These are phyloP conservation scores for Zygosaccharomyces bisporus DNA, from an alignment of 805 yeast species.

Conservation along the genomic window DNA sequence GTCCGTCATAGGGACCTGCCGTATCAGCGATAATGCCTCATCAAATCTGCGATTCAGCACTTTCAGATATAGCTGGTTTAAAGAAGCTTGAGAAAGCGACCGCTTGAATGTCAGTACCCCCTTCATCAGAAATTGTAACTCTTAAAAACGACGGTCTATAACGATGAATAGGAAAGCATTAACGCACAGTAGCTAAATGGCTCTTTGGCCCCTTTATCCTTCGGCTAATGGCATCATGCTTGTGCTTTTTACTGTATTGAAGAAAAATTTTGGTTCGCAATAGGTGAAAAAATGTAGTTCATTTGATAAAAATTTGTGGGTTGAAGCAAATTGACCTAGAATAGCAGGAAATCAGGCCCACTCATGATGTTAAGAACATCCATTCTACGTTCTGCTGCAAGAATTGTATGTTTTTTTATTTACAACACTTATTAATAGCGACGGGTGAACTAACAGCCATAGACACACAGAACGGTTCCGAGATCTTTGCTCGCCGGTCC, in stretches of 20 bases:
- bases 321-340: background rate
- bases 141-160: background rate
- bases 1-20: conserved; percentile 16
- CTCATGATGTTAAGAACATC: conserved; percentile 24
- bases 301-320: background rate
- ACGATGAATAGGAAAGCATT: too few relatives aligned
- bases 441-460: conserved; percentile 5
- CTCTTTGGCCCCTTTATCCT: background rate
- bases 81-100: conserved; percentile 13
- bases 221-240: background rate
- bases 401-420: conserved; percentile 27
- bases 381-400: conserved; percentile 28
- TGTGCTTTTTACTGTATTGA: background rate
- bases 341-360: background rate
- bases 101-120: conserved; percentile 7
- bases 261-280: conserved; percentile 7
- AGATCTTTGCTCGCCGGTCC: conserved; percentile 1
- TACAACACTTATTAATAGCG: background rate
- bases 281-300: background rate
- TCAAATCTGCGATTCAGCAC: conserved; percentile 31
- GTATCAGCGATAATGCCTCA: conserved; percentile 14
- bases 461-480: conserved; percentile 10
- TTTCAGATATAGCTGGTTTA: conserved; percentile 18
- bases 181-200: too few relatives aligned
- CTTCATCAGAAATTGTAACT: conserved; percentile 1